Evolutionary conservation across 371 early-diverging fungal genomes (phyloP).

Genomic region (Caulochytrium protostelioides): DNA sequence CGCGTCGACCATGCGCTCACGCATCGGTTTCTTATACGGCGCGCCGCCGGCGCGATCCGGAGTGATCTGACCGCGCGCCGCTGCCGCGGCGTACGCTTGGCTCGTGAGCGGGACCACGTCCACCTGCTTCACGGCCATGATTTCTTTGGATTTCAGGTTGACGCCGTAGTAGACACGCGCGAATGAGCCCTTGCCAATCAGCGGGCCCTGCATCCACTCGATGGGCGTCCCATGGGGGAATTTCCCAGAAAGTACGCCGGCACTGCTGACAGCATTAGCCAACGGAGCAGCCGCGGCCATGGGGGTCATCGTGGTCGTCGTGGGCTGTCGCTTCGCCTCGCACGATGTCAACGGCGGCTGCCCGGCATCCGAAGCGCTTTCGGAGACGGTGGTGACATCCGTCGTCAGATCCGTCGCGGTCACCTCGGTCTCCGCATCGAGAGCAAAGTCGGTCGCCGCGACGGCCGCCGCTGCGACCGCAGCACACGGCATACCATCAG

Average conservation of each 20-base stretch:
- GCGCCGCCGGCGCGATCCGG: slow-evolving; percentile 4
- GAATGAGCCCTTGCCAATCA: slow-evolving; percentile 93
- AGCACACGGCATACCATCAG: too few relatives aligned
- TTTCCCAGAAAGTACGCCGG: too few relatives aligned
- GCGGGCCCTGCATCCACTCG: slow-evolving; percentile 64
- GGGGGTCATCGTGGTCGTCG: background rate
- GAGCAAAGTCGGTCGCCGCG: too few relatives aligned
- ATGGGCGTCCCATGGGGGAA: slow-evolving; percentile 9
- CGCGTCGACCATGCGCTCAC: slow-evolving; percentile 38
- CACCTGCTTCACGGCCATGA: slow-evolving; percentile 97
- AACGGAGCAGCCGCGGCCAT: background rate
- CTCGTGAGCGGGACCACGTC: slow-evolving; percentile 40
- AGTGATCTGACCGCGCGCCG: background rate
- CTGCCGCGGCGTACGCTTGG: slow-evolving; percentile 13
- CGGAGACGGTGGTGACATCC: too few relatives aligned
- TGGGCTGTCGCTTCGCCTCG: too few relatives aligned
- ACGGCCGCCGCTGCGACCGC: too few relatives aligned
- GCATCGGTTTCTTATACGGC: slow-evolving; percentile 6
- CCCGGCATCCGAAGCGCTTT: too few relatives aligned
- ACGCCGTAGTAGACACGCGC: slow-evolving; percentile 86
- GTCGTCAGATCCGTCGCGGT: too few relatives aligned
- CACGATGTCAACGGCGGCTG: too few relatives aligned
- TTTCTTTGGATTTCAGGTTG: slow-evolving; percentile 44
- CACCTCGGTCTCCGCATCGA: too few relatives aligned
- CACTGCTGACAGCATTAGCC: too few relatives aligned